Percentiles rank a stretch among this genome's conserved stretches.
Conservation (phyloP, 352 stramenopile genomes). For the Pythium guiyangense region DNA sequence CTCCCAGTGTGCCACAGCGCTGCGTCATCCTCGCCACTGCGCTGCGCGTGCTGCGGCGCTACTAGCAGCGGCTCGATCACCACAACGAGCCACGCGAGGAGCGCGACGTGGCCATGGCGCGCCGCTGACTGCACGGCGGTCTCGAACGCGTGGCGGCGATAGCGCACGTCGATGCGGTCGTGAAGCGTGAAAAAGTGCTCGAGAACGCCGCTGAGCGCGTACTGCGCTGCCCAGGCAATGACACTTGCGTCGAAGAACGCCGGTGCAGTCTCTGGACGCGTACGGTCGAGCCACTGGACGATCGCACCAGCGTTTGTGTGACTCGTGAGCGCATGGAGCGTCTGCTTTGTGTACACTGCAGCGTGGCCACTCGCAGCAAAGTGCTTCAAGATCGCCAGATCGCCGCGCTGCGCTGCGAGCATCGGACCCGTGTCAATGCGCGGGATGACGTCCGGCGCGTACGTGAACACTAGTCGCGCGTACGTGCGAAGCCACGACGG, state of each 20-base stretch:
- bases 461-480: constrained; percentile 17
- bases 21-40: neutral
- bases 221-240: constrained; percentile 30
- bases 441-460: constrained; percentile 16
- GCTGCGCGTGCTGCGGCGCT: neutral
- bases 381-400: constrained; percentile 20
- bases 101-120: constrained; percentile 23
- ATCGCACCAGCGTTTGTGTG: constrained; percentile 27
- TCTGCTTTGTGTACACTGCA: constrained; percentile 29
- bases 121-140: constrained; percentile 24
- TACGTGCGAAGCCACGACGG: constrained; percentile 24
- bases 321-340: constrained; percentile 22
- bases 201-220: constrained; percentile 24
- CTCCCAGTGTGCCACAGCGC: neutral
- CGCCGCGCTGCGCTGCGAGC: constrained; percentile 25
- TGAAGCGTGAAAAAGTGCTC: constrained; percentile 22
- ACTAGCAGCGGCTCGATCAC: neutral
- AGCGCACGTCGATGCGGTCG: constrained; percentile 17
- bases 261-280: neutral
- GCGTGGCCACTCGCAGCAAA: constrained; percentile 22
- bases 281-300: constrained; percentile 27
- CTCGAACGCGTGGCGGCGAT: constrained; percentile 23
- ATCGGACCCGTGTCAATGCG: constrained; percentile 28
- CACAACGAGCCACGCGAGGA: constrained; percentile 25
- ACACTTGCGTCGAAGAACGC: constrained; percentile 13